phyloP scores from a whole-genome alignment of 2,329 filamentous ascomycete species.

The Ophiocordyceps camponoti-saundersi region DNA sequence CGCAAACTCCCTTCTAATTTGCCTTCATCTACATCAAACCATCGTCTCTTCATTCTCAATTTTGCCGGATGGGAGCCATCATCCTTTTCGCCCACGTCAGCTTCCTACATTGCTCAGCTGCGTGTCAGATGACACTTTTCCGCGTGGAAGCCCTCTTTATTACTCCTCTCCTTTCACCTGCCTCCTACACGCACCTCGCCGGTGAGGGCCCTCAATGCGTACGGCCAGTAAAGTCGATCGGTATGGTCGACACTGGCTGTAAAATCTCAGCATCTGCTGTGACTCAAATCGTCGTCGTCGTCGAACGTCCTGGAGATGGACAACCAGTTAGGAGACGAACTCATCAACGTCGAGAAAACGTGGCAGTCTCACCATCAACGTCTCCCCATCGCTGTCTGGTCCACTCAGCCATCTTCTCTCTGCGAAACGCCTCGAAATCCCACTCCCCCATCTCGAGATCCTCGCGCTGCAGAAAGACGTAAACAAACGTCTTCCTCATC shows the following conservation, averaged over 20 bases:
- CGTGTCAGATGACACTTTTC: neutral
- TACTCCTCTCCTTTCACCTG: no score
- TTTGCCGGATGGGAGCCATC: neutral
- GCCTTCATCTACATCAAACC: neutral
- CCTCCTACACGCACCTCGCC: no score
- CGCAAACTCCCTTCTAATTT: neutral
- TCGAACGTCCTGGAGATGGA: neutral
- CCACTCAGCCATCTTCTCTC: slow-evolving; percentile 48
- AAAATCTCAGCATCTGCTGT: neutral
- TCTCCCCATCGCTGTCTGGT: slow-evolving; percentile 24
- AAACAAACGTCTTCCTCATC: slow-evolving; percentile 39
- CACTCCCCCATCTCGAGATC: slow-evolving; percentile 59
- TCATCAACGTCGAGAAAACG: neutral
- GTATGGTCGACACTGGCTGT: no score
- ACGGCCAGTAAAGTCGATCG: neutral
- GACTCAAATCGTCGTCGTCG: neutral
- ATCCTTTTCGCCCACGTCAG: neutral
- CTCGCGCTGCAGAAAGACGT: slow-evolving; percentile 39
- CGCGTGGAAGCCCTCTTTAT: no score
- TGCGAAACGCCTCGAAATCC: slow-evolving; percentile 73
- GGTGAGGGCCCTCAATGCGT: no score
- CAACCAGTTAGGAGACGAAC: neutral
- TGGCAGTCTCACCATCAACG: slow-evolving; percentile 13
- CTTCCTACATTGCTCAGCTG: neutral
- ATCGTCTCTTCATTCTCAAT: neutral